Base-by-base conservation (phyloP, 768 basidiomycete species). In the Xerocomus spinulosus region DNA sequence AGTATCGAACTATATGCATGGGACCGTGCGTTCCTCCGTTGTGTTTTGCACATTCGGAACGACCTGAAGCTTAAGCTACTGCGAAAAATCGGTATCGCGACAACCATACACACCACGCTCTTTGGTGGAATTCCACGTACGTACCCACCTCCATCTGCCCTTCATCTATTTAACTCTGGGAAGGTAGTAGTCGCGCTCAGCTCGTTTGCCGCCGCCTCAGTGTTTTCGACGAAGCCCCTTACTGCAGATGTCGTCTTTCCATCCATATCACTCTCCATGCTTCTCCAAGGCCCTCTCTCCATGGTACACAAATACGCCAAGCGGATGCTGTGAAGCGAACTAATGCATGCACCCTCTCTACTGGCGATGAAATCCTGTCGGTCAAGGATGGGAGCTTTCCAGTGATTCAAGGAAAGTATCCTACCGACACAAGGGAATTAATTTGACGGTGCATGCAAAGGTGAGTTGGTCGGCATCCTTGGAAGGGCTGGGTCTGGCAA, bases 161-260 rank as follows among this genome's bases (percentile, higher is more conserved):
- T 6, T 6, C 26, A 29, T 12, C 12, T 50, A n/a, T 28, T 46
- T 58, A 18, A 54, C 17, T 6, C 26, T 29, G 32, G 14, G 14
- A n/a, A 37, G 74, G 76, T 89, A 10, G 70, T 90, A 3, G 89
- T 91, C 6, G 86, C 86, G 12, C 86, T 92, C 64, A 83, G 85
- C 58, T 91, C 89, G 0, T 87, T 94, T 55, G 82, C 87, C 6
- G 77, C 77, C 0, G 87, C 87, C 7, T 82, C 88, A 0, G 58
- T 73, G 15, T 75, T 77, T 2, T 81, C 82, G 4, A 64, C 76
- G 1, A 75, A 63, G 24, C 89, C 92, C 4, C 67, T 98, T 2
- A 97, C 95, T 0, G 80, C 87, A 0, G 93, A 96, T 52, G 71
- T 92, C 42, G 93, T 97, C 54, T 98, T 98, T 77, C 95, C 95